Conservation (phyloP, 768 basidiomycete genomes). For the Tephrocybe sp. region DNA sequence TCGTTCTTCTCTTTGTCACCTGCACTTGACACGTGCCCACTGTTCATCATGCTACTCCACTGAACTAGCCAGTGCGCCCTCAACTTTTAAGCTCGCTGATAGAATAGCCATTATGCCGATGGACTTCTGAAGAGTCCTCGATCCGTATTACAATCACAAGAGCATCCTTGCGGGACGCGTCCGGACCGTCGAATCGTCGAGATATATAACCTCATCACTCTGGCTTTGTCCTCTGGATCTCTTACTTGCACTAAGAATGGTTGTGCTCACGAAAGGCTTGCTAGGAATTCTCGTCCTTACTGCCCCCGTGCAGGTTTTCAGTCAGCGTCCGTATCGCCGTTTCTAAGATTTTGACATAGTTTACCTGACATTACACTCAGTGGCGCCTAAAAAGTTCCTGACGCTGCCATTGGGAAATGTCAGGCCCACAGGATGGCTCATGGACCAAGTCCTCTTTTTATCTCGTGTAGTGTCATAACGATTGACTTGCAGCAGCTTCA, state of each 20-base stretch:
- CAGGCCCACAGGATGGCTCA: conserved; percentile 38
- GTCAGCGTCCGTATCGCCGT: conserved; percentile 24
- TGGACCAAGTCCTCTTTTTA: conserved; percentile 31
- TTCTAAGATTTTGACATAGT: background rate
- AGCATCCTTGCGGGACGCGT: background rate
- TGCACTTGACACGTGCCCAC: too few species aligned
- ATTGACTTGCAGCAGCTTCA: conserved; percentile 25
- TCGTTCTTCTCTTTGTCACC: too few species aligned
- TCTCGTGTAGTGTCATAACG: background rate
- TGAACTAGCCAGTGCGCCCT: background rate
- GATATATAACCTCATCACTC: background rate
- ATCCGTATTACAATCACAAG: conserved; percentile 11
- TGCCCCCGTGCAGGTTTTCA: conserved; percentile 9
- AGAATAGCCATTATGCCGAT: background rate
- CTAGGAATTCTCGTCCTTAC: conserved; percentile 8
- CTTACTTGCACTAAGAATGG: background rate
- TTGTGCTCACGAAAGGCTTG: background rate
- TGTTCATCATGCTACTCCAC: background rate
- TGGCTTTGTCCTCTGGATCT: background rate
- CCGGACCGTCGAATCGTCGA: conserved; percentile 9
- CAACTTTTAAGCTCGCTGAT: background rate
- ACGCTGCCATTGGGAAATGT: conserved; percentile 37
- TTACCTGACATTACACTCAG: conserved; percentile 16
- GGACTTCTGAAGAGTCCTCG: background rate
- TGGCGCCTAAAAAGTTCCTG: conserved; percentile 40